A percentile compares a stretch with the other conserved stretches of the same genome.
Evolutionary conservation across 805 yeast species (phyloP).

Genomic region (Zygosaccharomyces kombuchaensis): DNA sequence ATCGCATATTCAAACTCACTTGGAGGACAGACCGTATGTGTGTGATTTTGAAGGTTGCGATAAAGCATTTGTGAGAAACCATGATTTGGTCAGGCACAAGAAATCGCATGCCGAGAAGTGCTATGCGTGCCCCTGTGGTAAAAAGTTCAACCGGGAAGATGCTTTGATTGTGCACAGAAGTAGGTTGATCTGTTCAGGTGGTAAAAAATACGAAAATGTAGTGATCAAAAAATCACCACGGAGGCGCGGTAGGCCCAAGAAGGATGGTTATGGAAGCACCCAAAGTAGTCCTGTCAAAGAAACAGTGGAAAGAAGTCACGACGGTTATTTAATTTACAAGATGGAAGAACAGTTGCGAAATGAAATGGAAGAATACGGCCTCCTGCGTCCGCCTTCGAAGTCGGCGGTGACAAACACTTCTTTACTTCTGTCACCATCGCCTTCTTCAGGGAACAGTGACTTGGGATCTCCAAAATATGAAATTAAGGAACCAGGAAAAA

Average conservation of each 20-base stretch:
- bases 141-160: slow-evolving; percentile 84
- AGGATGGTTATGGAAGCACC: slow-evolving; percentile 17
- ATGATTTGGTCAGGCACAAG: slow-evolving; percentile 85
- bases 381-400: slow-evolving; percentile 18
- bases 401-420: slow-evolving; percentile 2
- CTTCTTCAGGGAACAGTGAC: slow-evolving; percentile 22
- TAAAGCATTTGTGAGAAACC: slow-evolving; percentile 90
- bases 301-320: slow-evolving; percentile 18
- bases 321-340: slow-evolving; percentile 18
- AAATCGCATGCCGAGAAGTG: slow-evolving; percentile 77
- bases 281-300: slow-evolving; percentile 28
- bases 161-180: slow-evolving; percentile 78
- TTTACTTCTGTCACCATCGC: slow-evolving; percentile 17
- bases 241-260: slow-evolving; percentile 28
- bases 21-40: slow-evolving; percentile 86
- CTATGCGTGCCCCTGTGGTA: slow-evolving; percentile 86
- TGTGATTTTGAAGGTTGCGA: slow-evolving; percentile 64
- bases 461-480: slow-evolving; percentile 35
- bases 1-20: slow-evolving; percentile 94
- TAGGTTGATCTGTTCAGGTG: slow-evolving; percentile 80
- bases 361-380: slow-evolving; percentile 19
- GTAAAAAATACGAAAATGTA: slow-evolving; percentile 35
- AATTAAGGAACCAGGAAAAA: slow-evolving; percentile 1
- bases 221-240: slow-evolving; percentile 32
- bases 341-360: slow-evolving; percentile 26